Evolutionary conservation across 73 alveolate genomes (phyloP), one percentile per base, ranked within the genome.

Genomic region (Paraurostyla sp.): DNA sequence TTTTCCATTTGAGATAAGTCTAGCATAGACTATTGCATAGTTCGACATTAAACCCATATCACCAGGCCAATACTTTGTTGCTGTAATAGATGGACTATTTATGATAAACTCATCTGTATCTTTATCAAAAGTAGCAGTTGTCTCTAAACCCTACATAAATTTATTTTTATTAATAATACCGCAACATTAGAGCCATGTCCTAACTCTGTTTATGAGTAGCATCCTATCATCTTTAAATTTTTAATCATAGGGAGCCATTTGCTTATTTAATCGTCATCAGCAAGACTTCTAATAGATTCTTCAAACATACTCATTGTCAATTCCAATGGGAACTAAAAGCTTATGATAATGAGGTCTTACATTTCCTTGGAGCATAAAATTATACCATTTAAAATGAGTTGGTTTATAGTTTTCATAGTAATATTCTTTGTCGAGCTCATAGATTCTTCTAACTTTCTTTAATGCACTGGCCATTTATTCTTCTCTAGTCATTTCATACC

Each of bases 101-200:
- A 94, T 27, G 0, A 92, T 89, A 45, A 92, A 92, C 71, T 94
- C 96, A 38, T 94, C 94, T 9, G 93, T 88, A 0, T 54, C 40
- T 23, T 65, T 68, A 69, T 94, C 98, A 43, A 62, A 94, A 15
- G 94, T 88, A 33, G 99, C 99, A 16, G 96, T 89, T 41, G 97
- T 94, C 81, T 89, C 76, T 18, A 89, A 41, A 1, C 92, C 83
- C 84, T 57, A 41, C 3, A 75, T 16, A 73, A 15, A 36, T 9
- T 38, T 6, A 54, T 23, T 20, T n/a, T 20, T 0, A 35, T 15
- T 32, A 25, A 20, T 76, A 68, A 92, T 65, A 50, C 99, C 6
- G 97, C 92, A 30, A 96, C 96, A 56, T 94, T 87, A 25, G 97
- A 92, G 36, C 99, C 99, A 54, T 96, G 99, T 15, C 97, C 97